Base-by-base conservation (phyloP, 148 eudicot genomes). In the Polygonum aviculare region DNA sequence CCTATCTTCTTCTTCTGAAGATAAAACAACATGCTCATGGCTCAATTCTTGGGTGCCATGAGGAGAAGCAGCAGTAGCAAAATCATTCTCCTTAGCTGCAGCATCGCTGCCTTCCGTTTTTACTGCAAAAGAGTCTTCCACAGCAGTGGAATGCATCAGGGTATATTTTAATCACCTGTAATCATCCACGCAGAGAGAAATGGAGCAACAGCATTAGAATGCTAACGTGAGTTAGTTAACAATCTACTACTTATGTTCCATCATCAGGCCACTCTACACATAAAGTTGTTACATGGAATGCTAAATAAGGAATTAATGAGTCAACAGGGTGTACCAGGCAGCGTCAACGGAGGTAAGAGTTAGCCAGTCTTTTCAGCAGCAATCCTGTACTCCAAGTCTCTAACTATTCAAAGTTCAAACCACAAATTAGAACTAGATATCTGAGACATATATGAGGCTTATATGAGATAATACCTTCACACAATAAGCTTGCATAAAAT, bases 111-210 rank as follows among this genome's bases (percentile, higher is more conserved):
- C 36, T 67, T 67, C 72, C 40, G 15, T 67, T 12, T 67, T 18
- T 31, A 67, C 44, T 35, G 21, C 5, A 67, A 35, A 14, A 33
- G 72, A 67, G 72, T 18, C 44, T 67, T 38, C 72, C 36, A 35
- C 72, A 67, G 44, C n/a, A 67, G 7, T 33, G 14, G 72, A 36
- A n/a, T 67, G 72, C 72, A 67, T 67, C 40, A 16, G 72, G 72
- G 36, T 38, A 38, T 67, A 36, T 67, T 45, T 67, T 21, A 16
- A 38, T 36, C 44, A 35, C 41, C 72, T 38, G 41, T 67, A 14
- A 36, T 38, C 21, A 67, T 38, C 72, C 72, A 36, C n/a, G 2
- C 19, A 15, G 11, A 67, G 10, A 38, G 72, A 36, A 67, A 38
- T 36, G 35, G 15, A 8, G 35, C 72, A 67, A 35, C 11, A 67